Base-by-base conservation (phyloP, 2,329 filamentous ascomycete genomes). In the Aureobasidium uvarum region DNA sequence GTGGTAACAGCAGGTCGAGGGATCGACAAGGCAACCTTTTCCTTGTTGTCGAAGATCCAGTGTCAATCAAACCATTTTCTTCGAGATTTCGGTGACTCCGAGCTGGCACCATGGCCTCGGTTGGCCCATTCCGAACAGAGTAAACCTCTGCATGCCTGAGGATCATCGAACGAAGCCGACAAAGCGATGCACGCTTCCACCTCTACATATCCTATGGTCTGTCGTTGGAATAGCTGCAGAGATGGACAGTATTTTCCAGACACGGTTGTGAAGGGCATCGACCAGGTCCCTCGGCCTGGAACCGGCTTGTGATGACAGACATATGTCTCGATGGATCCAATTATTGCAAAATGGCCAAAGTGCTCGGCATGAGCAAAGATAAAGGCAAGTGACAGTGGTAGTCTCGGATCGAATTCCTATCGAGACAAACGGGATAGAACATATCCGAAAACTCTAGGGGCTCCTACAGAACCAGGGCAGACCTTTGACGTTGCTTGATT, bases 1-100 rank as follows among this genome's bases (percentile, higher is more conserved):
- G 50, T 16, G 50, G 10, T 10, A 11, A 8, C 18, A n/a, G 10
- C 16, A 52, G 10, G 36, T 10, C 8, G 6, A 8, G 36, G 20
- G 50, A 52, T 52, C 50, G 16, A n/a, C 50, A 52, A 28, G 33
- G 50, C 50, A 36, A 36, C 16, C 50, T n/a, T 36, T 52, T 31
- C 18, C 31, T 52, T 8, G 50, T 36, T 52, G 16, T 52, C 50
- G 31, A 52, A 36, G 28, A 23, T 48, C 45, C 45, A 48, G 45
- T 25, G 23, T 48, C 45, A 48, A 48, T 48, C 45, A 28, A 7
- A 20, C 18, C 25, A 28, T 31, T 13, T 46, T 31, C 50, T 52
- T 36, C 28, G 7, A n/a, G 31, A 3, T 36, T 23, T 52, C 50
- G 50, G 50, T 28, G n/a, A 31, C 28, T 36, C 28, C 31, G 28